Evolutionary conservation across 352 stramenopile species (phyloP).

Genomic region (Saprolegnia diclina): DNA sequence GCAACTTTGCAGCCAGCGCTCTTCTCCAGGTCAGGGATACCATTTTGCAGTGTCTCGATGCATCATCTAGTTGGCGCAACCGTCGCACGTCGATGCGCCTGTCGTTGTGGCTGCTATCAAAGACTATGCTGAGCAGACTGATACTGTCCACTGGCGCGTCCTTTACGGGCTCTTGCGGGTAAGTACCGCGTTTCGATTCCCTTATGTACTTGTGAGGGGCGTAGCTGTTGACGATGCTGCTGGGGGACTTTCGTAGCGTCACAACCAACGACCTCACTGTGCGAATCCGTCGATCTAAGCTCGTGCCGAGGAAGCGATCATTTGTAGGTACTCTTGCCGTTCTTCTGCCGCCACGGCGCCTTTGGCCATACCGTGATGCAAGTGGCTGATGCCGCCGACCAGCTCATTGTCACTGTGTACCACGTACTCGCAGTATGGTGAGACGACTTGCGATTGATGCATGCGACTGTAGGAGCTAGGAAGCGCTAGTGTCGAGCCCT

Average conservation of each 20-base stretch:
- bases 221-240: background rate
- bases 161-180: slow-evolving; percentile 2
- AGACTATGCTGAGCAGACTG: background rate
- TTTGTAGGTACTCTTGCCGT: background rate
- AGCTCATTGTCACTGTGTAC: slow-evolving; percentile 8
- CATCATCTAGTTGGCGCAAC: background rate
- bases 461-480: background rate
- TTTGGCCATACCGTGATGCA: slow-evolving; percentile 14
- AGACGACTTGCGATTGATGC: background rate
- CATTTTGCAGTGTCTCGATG: background rate
- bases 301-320: too few species aligned
- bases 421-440: background rate
- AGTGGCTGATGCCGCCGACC: background rate
- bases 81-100: background rate
- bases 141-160: background rate
- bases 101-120: background rate
- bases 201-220: background rate
- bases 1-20: background rate
- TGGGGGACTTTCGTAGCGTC: background rate
- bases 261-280: background rate
- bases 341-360: background rate
- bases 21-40: background rate
- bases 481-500: background rate
- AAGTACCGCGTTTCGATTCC: background rate
- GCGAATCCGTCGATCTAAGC: background rate